Evolutionary conservation across 2,329 filamentous ascomycete genomes (phyloP), one percentile per base, ranked within the genome.

Genomic region (Phyllosticta citrichinensis): DNA sequence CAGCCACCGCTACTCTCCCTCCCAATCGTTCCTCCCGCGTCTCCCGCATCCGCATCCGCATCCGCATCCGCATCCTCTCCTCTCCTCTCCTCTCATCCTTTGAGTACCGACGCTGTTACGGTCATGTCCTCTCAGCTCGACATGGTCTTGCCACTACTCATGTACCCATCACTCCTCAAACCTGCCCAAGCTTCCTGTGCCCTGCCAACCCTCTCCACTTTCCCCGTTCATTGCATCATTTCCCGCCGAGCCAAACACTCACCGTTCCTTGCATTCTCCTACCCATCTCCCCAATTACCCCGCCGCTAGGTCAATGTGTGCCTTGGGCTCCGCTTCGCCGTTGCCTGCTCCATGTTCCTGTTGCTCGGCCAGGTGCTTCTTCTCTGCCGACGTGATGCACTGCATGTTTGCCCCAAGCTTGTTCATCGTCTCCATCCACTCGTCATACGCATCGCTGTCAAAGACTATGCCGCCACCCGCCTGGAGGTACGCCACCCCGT

Each of bases 401-500:
- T 88, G 83, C 79, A 95, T 91, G 73, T 96, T 96, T 53, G 91
- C 89, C 25, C 71, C 72, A 55, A 96, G 79, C 81, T 99, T 99
- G 79, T 99, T 97, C 78, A 94, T 90, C 65, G 95, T 97, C 82
- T 97, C 91, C 75, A 93, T 84, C 80, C 92, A 97, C 75, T 97
- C 94, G 65, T 97, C 90, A 68, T 88, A 87, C 35, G 83, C 88
- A 71, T 96, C 92, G 51, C 89, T 95, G 70, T 97, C 92, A 70
- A 93, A 96, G 52, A 96, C 92, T 69, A 97, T 96, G 30, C 92
- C 92, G 40, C 92, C 92, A 14, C 88, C 85, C 50, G 86, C 85
- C 73, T 99, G 94, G 64, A 99, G 80, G 77, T 97, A 97, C 2
- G 91, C 93, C 62, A 94, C 82, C 0, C 89, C 89, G 63, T 96